Evolutionary conservation across 1,284 basidiomycete species (phyloP).

Genomic region (Anthracocystis walkeri): DNA sequence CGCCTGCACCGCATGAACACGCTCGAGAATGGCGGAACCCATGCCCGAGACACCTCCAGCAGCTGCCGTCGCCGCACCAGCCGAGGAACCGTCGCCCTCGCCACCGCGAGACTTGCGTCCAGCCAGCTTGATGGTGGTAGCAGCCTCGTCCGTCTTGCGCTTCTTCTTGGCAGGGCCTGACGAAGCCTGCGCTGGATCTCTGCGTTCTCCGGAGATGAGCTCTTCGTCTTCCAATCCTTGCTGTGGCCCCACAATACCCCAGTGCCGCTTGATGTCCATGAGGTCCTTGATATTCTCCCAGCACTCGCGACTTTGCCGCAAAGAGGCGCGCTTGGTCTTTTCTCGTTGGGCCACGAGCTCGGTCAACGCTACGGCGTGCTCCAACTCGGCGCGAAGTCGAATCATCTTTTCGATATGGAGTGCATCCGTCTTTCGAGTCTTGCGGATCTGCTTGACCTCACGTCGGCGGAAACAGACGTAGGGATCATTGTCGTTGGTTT

Average conservation of each 20-base stretch:
- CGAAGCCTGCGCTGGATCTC: constrained; percentile 42
- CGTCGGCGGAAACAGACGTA: constrained; percentile 98
- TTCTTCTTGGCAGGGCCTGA: constrained; percentile 62
- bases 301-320: constrained; percentile 53
- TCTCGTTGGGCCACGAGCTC: constrained; percentile 65
- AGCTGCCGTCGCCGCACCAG: constrained; percentile 27
- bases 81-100: constrained; percentile 41
- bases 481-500: constrained; percentile 92
- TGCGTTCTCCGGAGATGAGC: constrained; percentile 60
- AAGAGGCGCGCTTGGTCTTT: constrained; percentile 58
- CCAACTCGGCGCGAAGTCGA: constrained; percentile 63
- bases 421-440: constrained; percentile 77
- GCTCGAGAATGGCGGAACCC: constrained; percentile 64
- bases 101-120: constrained; percentile 51
- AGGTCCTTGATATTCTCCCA: constrained; percentile 61
- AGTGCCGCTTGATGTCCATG: constrained; percentile 62
- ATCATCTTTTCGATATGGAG: constrained; percentile 68
- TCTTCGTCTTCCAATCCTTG: constrained; percentile 65
- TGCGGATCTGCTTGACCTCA: constrained; percentile 92
- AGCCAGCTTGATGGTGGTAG: constrained; percentile 53
- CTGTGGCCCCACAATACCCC: constrained; percentile 59
- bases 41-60: constrained; percentile 72
- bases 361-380: constrained; percentile 56
- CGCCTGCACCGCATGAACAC: constrained; percentile 62
- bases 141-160: constrained; percentile 60